Percentiles rank a stretch among this genome's conserved stretches.
Evolutionary conservation across 805 yeast species (phyloP).

Genomic region (Schwanniomyces occidentalis): DNA sequence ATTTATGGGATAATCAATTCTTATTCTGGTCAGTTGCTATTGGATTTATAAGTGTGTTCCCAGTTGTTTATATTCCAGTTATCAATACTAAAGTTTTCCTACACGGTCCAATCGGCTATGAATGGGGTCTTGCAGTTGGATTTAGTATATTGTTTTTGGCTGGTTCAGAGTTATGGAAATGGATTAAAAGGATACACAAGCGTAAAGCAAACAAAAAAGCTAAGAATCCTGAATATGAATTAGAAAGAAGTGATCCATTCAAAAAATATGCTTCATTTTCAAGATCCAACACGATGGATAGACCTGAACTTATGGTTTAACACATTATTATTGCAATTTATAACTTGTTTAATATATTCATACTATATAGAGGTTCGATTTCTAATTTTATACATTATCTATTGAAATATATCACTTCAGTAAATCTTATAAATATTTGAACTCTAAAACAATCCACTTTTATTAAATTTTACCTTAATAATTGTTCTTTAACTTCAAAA

Average conservation of each 20-base stretch:
- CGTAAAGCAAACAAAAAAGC: slow-evolving; percentile 14
- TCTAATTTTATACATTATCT: no score
- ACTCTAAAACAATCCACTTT: no score
- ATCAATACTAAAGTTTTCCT: slow-evolving; percentile 74
- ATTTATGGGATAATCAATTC: slow-evolving; percentile 72
- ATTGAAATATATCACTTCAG: no score
- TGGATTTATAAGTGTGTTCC: slow-evolving; percentile 73
- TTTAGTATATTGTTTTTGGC: slow-evolving; percentile 56
- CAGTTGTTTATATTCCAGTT: slow-evolving; percentile 86
- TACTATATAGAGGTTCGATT: no score
- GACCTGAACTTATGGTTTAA: slow-evolving; percentile 6
- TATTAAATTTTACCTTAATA: slow-evolving; percentile 42
- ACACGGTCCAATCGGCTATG: slow-evolving; percentile 70
- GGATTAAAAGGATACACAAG: slow-evolving; percentile 56
- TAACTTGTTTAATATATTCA: no score
- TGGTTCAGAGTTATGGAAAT: slow-evolving; percentile 69
- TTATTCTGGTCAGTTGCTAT: slow-evolving; percentile 77
- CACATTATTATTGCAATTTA: no score
- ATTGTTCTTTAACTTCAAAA: slow-evolving; percentile 50
- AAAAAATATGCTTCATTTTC: slow-evolving; percentile 41
- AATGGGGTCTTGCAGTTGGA: slow-evolving; percentile 77
- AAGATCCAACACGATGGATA: slow-evolving; percentile 35
- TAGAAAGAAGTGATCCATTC: slow-evolving; percentile 42
- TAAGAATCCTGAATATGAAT: slow-evolving; percentile 36
- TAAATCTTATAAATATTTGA: no score